These are phyloP conservation scores for Jacaranda copaia DNA, from an alignment of 257 asterid species.

Conservation along the genomic window DNA sequence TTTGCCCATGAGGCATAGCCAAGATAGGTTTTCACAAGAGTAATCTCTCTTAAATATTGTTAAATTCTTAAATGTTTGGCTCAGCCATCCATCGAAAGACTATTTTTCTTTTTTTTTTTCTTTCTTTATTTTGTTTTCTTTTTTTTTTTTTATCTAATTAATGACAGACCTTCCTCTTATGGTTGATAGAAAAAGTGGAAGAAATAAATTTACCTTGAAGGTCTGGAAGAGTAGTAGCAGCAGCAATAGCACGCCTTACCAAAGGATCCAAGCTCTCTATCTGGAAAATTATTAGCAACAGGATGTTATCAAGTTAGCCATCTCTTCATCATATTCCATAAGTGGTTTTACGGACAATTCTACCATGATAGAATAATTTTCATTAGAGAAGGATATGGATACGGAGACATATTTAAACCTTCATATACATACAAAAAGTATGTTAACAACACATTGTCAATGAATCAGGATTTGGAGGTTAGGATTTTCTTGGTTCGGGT, in stretches of 20 bases:
- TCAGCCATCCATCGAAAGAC: constrained; percentile 27
- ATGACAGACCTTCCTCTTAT: constrained; percentile 25
- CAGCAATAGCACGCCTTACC: constrained; percentile 87
- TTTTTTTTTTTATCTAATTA: constrained; percentile 8
- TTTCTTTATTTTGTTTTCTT: too few relatives aligned
- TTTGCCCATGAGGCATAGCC: background rate
- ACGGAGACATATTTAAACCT: constrained; percentile 26
- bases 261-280: constrained; percentile 90
- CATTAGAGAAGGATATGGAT: constrained; percentile 34
- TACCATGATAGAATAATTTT: constrained; percentile 19
- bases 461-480: too few relatives aligned
- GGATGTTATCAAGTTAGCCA: constrained; percentile 25
- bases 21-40: background rate
- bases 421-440: constrained; percentile 14
- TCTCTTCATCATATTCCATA: constrained; percentile 24
- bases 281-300: constrained; percentile 50
- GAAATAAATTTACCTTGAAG: constrained; percentile 70
- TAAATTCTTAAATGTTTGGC: constrained; percentile 1
- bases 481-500: too few relatives aligned
- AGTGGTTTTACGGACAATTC: background rate
- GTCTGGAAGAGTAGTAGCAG: constrained; percentile 78
- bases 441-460: too few relatives aligned
- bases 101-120: background rate
- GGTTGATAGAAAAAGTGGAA: constrained; percentile 8
- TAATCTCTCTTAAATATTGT: constrained; percentile 1